Evolutionary conservation across 345 rosid species (phyloP), one percentile per base, ranked within the genome.

Genomic region (Gossypioides kirkii): DNA sequence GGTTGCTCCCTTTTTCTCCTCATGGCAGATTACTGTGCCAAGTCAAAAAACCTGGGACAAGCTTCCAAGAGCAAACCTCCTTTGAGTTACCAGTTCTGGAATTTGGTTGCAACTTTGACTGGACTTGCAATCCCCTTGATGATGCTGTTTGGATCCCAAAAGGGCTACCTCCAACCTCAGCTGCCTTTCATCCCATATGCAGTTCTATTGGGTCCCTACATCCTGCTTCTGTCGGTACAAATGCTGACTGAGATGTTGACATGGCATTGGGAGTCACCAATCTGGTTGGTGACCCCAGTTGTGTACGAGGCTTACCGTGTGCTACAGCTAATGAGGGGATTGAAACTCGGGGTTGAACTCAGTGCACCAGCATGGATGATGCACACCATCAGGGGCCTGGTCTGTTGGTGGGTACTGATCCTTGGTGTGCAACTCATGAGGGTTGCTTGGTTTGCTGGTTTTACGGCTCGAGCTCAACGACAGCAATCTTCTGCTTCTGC

Each of bases 381-480:
- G 87, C 89, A 92, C 76, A 87, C 86, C 50, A 73, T 92, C 64
- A 91, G 87, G 80, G 95, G 93, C 53, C 83, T 92, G 55, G 95
- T 92, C 14, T 94, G 90, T 80, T 92, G 97, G 93, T 94, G 97
- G 98, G 87, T 92, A 58, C 74, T 94, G 81, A 88, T 92, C 56
- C 91, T 94, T 55, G 93, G 94, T 14, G 77, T 94, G 78, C 98
- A 94, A 79, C 91, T 94, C 69, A 92, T 94, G 97, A 86, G 98
- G 76, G 93, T 92, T 73, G 93, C 97, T 85, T 94, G 98, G 98
- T 92, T 89, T 78, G 93, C 97, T 70, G 97, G 98, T 74, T 88
- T 86, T 78, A 72, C 86, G 23, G 84, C 86, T 73, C 76, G 77
- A 73, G 73, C 81, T 47, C 79, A 22, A 14, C 70, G 58, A 53